Evolutionary conservation across 2,329 filamentous ascomycete species (phyloP), one percentile per base, ranked within the genome.

Genomic region (Myriosclerotinia duriaeana): DNA sequence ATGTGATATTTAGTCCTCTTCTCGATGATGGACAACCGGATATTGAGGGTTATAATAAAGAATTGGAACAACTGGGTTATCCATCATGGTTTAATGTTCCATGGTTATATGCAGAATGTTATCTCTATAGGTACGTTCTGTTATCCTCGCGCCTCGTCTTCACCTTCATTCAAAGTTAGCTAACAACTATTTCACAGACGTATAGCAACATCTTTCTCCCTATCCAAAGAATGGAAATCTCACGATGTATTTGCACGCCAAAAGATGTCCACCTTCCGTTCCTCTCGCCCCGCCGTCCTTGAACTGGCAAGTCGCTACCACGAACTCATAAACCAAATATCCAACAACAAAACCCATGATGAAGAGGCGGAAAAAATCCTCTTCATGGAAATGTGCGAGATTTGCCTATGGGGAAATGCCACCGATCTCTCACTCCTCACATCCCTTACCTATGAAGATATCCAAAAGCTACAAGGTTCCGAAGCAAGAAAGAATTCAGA

Each of bases 351-450:
- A 36, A 53, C 61, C 15, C 72, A 74, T 53, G 66, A 71, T 20
- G 84, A 86, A 40, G 85, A 89, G 66, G 88, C 91, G 0, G 91
- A 96, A 76, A 86, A 87, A 75, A 79, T 93, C 0, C 81, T 97
- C 36, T 98, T 98, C 79, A 84, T 84, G 34, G 94, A 98, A 77
- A 96, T 98, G 90, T 93, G 89, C 78, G 92, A 97, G 81, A 95
- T 97, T 72, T 97, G 93, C 76, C 85, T 98, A 2, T 98, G 94
- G 94, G 94, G 94, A 14, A 98, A 98, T 77, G 95, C 94, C 1
- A 98, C 94, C 0, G 95, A 98, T 77, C 83, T 98, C 17, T 96
- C 92, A 0, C 88, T 98, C 26, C 83, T 98, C 65, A 97, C 93
- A 0, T 93, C 89, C 72, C 84, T 97, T 66, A 92, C 90, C 1